A percentile compares a stretch with the other conserved stretches of the same genome.
These are phyloP conservation scores for Datisca glomerata DNA, from an alignment of 306 rosid genomes.

Conservation along the genomic window DNA sequence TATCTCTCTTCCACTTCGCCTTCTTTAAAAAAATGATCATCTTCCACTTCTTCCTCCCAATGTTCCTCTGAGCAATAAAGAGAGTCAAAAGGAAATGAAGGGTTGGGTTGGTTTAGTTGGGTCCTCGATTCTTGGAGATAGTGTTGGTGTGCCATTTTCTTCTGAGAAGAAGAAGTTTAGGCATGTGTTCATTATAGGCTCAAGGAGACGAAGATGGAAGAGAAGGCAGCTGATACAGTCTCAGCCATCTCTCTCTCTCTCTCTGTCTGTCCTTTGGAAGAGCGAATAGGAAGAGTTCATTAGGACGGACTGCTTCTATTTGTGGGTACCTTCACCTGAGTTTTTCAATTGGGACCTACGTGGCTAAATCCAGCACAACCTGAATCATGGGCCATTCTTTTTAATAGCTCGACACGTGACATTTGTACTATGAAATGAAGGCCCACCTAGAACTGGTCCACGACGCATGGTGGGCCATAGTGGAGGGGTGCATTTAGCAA, in stretches of 20 bases:
- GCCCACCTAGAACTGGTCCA: conserved; percentile 24
- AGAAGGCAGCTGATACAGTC: conserved; percentile 6
- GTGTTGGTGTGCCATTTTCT: conserved; percentile 29
- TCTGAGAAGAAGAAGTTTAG: conserved; percentile 24
- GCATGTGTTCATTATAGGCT: conserved; percentile 21
- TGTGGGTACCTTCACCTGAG: background rate
- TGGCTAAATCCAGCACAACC: conserved; percentile 14
- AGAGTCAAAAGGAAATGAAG: conserved; percentile 34
- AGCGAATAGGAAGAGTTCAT: too few relatives aligned
- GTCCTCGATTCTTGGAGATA: too few relatives aligned
- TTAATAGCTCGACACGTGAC: conserved; percentile 64
- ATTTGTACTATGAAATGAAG: conserved; percentile 9
- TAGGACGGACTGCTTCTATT: too few relatives aligned
- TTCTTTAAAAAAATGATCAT: conserved; percentile 21
- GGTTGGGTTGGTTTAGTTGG: conserved; percentile 8
- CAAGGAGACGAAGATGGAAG: conserved; percentile 1
- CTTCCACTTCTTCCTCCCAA: conserved; percentile 29
- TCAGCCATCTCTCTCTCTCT: conserved; percentile 12
- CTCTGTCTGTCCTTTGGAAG: conserved; percentile 1
- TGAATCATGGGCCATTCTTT: conserved; percentile 42
- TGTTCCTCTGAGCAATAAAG: conserved; percentile 65
- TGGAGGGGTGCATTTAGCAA: too few relatives aligned
- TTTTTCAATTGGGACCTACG: conserved; percentile 11
- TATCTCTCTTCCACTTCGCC: conserved; percentile 13
- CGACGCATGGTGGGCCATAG: too few relatives aligned